Percentiles rank a stretch among this genome's conserved stretches.
Conservation (phyloP, 352 stramenopile genomes). For the Peronospora destructor region DNA sequence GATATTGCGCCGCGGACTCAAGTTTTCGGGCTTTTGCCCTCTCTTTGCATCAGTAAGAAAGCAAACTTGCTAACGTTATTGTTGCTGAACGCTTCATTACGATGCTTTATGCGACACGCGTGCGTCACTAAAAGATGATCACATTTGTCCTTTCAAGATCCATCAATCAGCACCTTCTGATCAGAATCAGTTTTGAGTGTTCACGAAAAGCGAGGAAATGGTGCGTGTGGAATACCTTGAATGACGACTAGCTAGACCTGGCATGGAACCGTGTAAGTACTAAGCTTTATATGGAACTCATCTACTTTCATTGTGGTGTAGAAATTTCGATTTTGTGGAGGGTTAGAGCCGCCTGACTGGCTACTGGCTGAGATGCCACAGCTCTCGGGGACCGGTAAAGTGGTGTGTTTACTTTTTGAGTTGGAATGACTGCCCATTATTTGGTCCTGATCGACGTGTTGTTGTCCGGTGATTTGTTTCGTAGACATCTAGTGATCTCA, state of each 20-base stretch:
- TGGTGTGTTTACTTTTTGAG: constrained; percentile 12
- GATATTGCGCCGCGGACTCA: too few species aligned
- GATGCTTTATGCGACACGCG: too few species aligned
- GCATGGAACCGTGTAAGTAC: background rate
- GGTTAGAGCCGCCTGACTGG: constrained; percentile 60
- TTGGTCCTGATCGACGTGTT: background rate
- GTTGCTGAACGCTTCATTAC: too few species aligned
- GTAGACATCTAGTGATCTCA: constrained; percentile 13
- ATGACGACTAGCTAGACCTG: background rate
- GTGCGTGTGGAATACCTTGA: too few species aligned
- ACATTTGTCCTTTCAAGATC: too few species aligned
- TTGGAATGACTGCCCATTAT: background rate
- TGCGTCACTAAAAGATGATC: too few species aligned
- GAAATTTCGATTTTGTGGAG: constrained; percentile 57
- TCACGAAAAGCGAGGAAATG: too few species aligned
- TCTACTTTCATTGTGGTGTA: constrained; percentile 6
- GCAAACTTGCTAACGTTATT: too few species aligned
- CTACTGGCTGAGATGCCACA: constrained; percentile 42
- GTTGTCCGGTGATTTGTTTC: background rate
- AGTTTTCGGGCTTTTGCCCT: too few species aligned
- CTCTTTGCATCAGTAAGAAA: too few species aligned
- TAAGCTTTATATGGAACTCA: background rate
- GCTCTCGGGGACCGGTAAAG: constrained; percentile 22
- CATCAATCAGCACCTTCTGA: too few species aligned
- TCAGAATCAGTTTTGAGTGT: too few species aligned